A percentile compares a stretch with the other conserved stretches of the same genome.
phyloP scores from a whole-genome alignment of 371 early-diverging fungal genomes.

The Haplosporangium sp. region DNA sequence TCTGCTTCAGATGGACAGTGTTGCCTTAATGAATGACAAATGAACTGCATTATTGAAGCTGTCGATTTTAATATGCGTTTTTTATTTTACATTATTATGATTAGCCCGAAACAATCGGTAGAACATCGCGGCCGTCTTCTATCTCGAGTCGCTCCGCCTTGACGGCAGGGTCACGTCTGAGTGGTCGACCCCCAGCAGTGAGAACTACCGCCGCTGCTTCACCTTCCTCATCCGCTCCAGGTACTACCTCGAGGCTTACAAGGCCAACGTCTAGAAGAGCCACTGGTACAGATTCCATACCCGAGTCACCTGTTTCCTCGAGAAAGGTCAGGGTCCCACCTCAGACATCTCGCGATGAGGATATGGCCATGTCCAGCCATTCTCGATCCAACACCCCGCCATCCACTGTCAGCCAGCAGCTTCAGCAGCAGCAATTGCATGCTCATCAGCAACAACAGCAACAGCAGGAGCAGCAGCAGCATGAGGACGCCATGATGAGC shows the following conservation, averaged over 20 bases:
- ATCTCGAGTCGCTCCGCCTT: conserved; percentile 19
- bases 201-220: conserved; percentile 10
- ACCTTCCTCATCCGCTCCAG: conserved; percentile 5
- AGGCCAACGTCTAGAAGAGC: conserved; percentile 25
- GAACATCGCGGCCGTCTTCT: conserved; percentile 30
- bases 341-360: conserved; percentile 25
- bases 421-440: conserved; percentile 9
- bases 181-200: conserved; percentile 17
- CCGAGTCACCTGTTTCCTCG: conserved; percentile 22
- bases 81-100: neutral
- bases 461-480: conserved; percentile 34
- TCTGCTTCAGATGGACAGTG: too few relatives aligned
- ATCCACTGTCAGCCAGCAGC: conserved; percentile 9
- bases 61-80: neutral
- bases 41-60: neutral
- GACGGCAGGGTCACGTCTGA: conserved; percentile 16
- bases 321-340: conserved; percentile 15
- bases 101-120: conserved; percentile 21
- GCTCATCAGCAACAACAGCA: conserved; percentile 30
- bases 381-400: conserved; percentile 49
- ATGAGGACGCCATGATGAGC: conserved; percentile 7
- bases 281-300: conserved; percentile 15
- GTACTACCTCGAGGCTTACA: conserved; percentile 24
- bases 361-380: conserved; percentile 13
- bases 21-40: too few relatives aligned